Evolutionary conservation across 176 grass and related monocot species (phyloP).

Genomic region (Lolium multiflorum): DNA sequence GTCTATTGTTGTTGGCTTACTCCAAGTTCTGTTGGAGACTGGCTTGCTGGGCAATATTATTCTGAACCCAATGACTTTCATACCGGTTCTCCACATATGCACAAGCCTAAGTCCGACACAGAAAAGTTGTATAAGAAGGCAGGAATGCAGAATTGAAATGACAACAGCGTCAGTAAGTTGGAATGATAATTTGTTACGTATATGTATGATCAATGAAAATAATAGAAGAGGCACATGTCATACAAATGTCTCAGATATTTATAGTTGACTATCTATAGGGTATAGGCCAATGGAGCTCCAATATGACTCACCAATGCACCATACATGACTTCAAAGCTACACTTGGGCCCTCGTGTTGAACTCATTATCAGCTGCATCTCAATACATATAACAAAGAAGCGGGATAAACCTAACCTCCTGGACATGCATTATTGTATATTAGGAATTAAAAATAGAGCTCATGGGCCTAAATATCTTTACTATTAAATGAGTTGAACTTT

Average conservation of each 20-base stretch:
- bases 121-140: background rate
- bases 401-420: background rate
- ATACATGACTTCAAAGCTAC: background rate
- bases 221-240: too few species aligned
- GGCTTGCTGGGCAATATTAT: slow-evolving; percentile 67
- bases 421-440: slow-evolving; percentile 9
- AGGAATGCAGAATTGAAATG: slow-evolving; percentile 2
- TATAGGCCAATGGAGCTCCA: too few species aligned
- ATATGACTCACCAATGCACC: too few species aligned
- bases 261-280: too few species aligned
- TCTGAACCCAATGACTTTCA: slow-evolving; percentile 80
- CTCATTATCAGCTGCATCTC: background rate
- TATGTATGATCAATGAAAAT: too few species aligned
- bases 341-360: background rate
- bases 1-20: slow-evolving; percentile 77
- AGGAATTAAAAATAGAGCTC: slow-evolving; percentile 23
- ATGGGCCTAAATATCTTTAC: background rate
- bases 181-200: background rate
- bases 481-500: too few species aligned
- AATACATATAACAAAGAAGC: background rate
- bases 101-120: slow-evolving; percentile 58
- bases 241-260: too few species aligned
- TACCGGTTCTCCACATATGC: slow-evolving; percentile 81
- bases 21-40: slow-evolving; percentile 48
- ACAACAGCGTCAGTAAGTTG: background rate